Evolutionary conservation across 2,329 filamentous ascomycete species (phyloP).

Genomic region (Biscogniauxia marginata): DNA sequence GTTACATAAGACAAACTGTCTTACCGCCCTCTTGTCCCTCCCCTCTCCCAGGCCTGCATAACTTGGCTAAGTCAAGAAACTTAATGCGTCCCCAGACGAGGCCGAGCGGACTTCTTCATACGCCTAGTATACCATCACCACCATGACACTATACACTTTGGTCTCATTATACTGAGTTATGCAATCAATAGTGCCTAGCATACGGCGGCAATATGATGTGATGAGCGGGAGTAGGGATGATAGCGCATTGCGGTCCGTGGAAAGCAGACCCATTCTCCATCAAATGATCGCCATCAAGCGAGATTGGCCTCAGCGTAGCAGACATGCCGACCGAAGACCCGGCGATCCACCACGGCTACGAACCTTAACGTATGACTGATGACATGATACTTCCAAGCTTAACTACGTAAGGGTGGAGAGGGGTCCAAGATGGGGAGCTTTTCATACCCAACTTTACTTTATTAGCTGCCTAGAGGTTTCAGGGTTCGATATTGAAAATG

Average conservation of each 20-base stretch:
- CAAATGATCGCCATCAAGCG: background rate
- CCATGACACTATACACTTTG: background rate
- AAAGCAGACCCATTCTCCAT: background rate
- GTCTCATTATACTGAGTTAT: background rate
- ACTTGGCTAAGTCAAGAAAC: background rate
- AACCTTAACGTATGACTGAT: background rate
- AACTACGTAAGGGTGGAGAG: background rate
- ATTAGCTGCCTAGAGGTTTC: background rate
- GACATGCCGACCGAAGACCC: background rate
- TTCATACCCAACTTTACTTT: background rate
- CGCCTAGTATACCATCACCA: background rate
- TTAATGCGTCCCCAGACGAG: background rate
- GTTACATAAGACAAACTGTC: background rate
- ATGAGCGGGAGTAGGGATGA: background rate
- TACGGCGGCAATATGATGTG: background rate
- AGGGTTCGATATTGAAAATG: background rate
- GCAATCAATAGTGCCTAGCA: background rate
- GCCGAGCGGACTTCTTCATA: background rate
- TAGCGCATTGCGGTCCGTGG: background rate
- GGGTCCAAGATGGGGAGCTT: background rate
- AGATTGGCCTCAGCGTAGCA: background rate
- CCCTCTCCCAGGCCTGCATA: background rate
- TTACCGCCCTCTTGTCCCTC: background rate
- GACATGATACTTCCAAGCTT: background rate
- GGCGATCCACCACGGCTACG: background rate